A percentile compares a stretch with the other conserved stretches of the same genome.
Evolutionary conservation across 2,329 filamentous ascomycete species (phyloP).

Genomic region (Scolecobasidium constrictum): DNA sequence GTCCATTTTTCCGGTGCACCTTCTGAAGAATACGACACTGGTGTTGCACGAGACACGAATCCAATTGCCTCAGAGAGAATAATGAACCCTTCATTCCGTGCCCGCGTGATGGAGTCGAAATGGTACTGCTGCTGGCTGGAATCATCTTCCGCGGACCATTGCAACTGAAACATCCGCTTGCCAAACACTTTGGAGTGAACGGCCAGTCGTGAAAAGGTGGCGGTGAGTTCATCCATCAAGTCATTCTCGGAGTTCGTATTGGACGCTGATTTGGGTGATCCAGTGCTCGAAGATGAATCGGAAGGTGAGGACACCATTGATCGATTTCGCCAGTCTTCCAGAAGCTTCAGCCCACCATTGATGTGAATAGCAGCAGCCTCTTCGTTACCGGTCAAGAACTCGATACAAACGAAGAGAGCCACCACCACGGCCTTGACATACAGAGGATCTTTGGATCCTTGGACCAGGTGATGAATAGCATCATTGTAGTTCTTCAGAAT

Average conservation of each 20-base stretch:
- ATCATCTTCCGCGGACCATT: neutral
- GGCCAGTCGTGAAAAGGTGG: conserved; percentile 4
- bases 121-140: neutral
- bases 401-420: conserved; percentile 7
- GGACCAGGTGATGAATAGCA: conserved; percentile 4
- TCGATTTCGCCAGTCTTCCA: neutral
- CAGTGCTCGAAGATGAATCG: neutral
- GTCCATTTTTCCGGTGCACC: neutral
- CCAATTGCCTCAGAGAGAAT: conserved; percentile 5
- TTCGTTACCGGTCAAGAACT: conserved; percentile 6
- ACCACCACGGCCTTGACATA: conserved; percentile 4
- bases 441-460: neutral
- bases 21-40: neutral
- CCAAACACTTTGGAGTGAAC: conserved; percentile 6
- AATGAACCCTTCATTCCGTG: neutral
- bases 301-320: neutral
- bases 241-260: conserved; percentile 1
- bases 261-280: neutral
- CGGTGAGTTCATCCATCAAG: conserved; percentile 3
- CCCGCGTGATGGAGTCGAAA: conserved; percentile 1
- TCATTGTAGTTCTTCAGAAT: neutral
- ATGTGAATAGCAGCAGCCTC: conserved; percentile 4
- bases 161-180: neutral
- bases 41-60: conserved; percentile 1
- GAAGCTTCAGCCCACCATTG: conserved; percentile 3